Percentiles rank a stretch among this genome's conserved stretches.
These are phyloP conservation scores for Iris macrosiphon DNA, from an alignment of 106 monocot genomes.

Conservation along the genomic window DNA sequence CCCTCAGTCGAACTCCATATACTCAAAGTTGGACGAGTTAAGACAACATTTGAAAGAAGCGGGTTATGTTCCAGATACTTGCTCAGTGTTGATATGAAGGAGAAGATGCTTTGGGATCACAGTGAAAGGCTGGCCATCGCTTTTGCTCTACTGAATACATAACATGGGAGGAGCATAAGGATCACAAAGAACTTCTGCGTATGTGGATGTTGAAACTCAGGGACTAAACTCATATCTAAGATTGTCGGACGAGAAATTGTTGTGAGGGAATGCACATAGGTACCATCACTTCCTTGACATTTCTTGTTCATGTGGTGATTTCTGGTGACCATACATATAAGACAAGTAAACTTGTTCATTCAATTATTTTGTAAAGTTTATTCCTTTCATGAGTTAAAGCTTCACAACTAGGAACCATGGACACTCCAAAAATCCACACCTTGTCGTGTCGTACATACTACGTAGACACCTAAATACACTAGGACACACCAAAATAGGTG, in stretches of 20 bases:
- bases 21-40: slow-evolving; percentile 30
- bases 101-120: slow-evolving; percentile 28
- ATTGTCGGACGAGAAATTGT: slow-evolving; percentile 29
- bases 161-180: slow-evolving; percentile 14
- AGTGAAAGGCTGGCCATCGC: slow-evolving; percentile 45
- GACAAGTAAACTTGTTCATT: background rate
- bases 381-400: too few species aligned
- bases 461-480: too few species aligned
- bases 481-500: too few species aligned
- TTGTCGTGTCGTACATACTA: too few species aligned
- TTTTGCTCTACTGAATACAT: slow-evolving; percentile 30
- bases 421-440: too few species aligned
- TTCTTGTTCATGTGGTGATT: slow-evolving; percentile 32
- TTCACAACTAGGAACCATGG: too few species aligned
- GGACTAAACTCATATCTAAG: slow-evolving; percentile 31
- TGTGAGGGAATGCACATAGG: slow-evolving; percentile 32
- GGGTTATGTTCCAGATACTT: slow-evolving; percentile 32
- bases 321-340: slow-evolving; percentile 15
- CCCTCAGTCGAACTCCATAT: slow-evolving; percentile 20
- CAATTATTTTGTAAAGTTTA: background rate
- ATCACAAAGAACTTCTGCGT: slow-evolving; percentile 39
- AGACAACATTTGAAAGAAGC: slow-evolving; percentile 15
- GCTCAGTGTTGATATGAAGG: slow-evolving; percentile 30
- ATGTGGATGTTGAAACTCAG: slow-evolving; percentile 30
- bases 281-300: slow-evolving; percentile 31